phyloP scores from a whole-genome alignment of 352 stramenopile species.

The Pythium volutum region DNA sequence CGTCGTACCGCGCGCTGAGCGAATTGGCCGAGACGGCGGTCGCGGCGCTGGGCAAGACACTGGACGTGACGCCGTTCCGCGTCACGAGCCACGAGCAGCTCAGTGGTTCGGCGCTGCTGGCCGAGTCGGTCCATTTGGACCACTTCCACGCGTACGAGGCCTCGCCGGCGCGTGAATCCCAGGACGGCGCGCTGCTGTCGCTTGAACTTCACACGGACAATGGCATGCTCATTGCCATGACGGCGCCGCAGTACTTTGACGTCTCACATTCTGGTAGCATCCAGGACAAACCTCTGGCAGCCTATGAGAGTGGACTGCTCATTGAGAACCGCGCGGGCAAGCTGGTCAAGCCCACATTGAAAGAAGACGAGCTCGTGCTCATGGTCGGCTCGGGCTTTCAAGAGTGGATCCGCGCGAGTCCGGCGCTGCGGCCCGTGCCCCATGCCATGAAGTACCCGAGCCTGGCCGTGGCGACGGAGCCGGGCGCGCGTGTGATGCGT shows the following conservation, averaged over 20 bases:
- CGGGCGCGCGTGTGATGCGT: constrained; percentile 19
- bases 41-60: constrained; percentile 40
- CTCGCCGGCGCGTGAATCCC: not conserved
- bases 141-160: constrained; percentile 80
- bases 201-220: constrained; percentile 75
- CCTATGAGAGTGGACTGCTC: constrained; percentile 27
- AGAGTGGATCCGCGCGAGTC: constrained; percentile 29
- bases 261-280: not conserved
- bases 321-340: constrained; percentile 29
- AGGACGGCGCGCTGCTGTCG: constrained; percentile 38
- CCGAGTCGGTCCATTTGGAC: constrained; percentile 72
- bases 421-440: constrained; percentile 24
- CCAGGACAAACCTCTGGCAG: not conserved
- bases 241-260: constrained; percentile 67
- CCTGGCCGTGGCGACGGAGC: not conserved
- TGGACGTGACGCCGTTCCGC: constrained; percentile 53
- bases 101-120: constrained; percentile 46
- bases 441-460: constrained; percentile 34
- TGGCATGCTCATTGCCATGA: constrained; percentile 70
- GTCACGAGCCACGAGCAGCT: constrained; percentile 32
- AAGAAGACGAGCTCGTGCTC: constrained; percentile 37
- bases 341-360: constrained; percentile 25
- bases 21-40: constrained; percentile 47
- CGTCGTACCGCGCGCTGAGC: constrained; percentile 47
- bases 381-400: constrained; percentile 35